A percentile compares a stretch with the other conserved stretches of the same genome.
Conservation (phyloP, 441 rosid genomes). For the Rhodomyrtus psidioides region DNA sequence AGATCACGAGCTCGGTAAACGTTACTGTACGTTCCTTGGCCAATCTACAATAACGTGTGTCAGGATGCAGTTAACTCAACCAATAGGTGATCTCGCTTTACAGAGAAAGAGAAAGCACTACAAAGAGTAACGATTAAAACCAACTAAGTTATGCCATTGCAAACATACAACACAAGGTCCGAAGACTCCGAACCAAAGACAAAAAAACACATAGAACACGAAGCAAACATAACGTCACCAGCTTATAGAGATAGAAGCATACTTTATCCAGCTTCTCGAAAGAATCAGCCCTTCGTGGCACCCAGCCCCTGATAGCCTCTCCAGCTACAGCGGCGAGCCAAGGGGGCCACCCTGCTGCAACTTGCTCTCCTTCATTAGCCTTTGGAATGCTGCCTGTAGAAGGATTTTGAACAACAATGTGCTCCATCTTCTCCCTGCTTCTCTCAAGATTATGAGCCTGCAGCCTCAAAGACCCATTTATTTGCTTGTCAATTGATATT, state of each 20-base stretch:
- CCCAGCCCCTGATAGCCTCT: constrained; percentile 92
- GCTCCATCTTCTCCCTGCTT: constrained; percentile 64
- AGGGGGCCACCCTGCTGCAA: constrained; percentile 97
- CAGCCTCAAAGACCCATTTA: constrained; percentile 43
- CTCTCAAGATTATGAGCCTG: constrained; percentile 54
- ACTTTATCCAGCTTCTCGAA: constrained; percentile 97
- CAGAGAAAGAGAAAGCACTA: neutral
- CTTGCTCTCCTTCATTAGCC: constrained; percentile 80
- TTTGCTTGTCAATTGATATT: constrained; percentile 55
- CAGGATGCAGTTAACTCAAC: neutral
- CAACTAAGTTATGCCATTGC: neutral
- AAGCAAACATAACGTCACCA: neutral
- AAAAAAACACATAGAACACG: neutral
- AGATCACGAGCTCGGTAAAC: constrained; percentile 95
- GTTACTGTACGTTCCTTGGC: constrained; percentile 97
- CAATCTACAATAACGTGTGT: constrained; percentile 57
- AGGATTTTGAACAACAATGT: constrained; percentile 45
- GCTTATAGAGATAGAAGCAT: constrained; percentile 15
- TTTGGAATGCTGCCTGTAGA: constrained; percentile 56
- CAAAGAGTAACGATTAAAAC: neutral
- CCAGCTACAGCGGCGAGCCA: constrained; percentile 97
- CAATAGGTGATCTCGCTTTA: neutral
- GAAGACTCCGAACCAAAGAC: too few relatives aligned
- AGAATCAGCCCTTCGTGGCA: constrained; percentile 93
- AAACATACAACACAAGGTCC: neutral